Evolutionary conservation across 441 rosid species (phyloP).

Genomic region (Erodium trifolium): DNA sequence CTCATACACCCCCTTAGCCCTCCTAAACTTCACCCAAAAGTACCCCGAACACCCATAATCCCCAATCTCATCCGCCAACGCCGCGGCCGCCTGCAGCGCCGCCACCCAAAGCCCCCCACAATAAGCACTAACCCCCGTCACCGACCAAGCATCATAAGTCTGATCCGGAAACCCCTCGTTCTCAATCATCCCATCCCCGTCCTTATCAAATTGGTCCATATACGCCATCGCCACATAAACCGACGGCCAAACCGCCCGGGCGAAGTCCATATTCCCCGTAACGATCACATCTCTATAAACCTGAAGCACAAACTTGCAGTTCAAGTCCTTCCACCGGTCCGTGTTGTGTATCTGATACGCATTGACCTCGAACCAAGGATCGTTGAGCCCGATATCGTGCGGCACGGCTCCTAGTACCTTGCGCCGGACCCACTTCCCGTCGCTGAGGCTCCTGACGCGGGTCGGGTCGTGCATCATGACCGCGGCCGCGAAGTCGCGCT

Average conservation of each 20-base stretch:
- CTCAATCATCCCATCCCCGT: conserved; percentile 17
- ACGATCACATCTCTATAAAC: conserved; percentile 23
- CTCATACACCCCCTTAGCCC: conserved; percentile 21
- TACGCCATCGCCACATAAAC: conserved; percentile 25
- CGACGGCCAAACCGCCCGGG: conserved; percentile 25
- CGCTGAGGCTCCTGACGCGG: conserved; percentile 17
- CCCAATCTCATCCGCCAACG: conserved; percentile 22
- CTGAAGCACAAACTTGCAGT: conserved; percentile 24
- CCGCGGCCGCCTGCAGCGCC: conserved; percentile 23
- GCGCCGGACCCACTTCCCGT: conserved; percentile 19
- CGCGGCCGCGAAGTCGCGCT: conserved; percentile 25
- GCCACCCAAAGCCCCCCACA: conserved; percentile 27
- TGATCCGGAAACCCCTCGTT: conserved; percentile 19
- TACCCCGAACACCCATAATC: conserved; percentile 19
- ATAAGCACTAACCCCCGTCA: conserved; percentile 24
- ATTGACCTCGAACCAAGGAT: conserved; percentile 26
- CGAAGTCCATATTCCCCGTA: conserved; percentile 21
- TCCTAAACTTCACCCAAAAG: conserved; percentile 18
- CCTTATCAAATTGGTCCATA: conserved; percentile 24
- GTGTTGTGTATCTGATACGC: conserved; percentile 24
- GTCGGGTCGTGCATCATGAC: conserved; percentile 23
- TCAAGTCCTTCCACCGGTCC: conserved; percentile 24
- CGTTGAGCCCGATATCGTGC: conserved; percentile 23
- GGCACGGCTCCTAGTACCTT: conserved; percentile 24
- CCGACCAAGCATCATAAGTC: conserved; percentile 26